Evolutionary conservation across 352 stramenopile genomes (phyloP), one percentile per base, ranked within the genome.

Genomic region (Phytophthora pini): DNA sequence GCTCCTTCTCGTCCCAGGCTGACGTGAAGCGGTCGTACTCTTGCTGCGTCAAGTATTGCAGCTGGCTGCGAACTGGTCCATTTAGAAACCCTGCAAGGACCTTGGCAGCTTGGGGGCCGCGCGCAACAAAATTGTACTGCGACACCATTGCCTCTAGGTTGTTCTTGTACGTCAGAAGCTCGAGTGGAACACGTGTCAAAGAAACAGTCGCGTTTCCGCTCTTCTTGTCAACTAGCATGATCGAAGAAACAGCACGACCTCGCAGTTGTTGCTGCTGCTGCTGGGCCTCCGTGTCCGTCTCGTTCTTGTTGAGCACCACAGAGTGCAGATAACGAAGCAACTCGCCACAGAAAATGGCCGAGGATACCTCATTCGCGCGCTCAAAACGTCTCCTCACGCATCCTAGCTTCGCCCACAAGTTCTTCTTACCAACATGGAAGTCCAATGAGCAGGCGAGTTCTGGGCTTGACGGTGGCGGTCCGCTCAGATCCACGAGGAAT

Each of bases 71-170:
- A 22, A 93, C 80, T 2, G 80, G 72, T 2, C 61, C 77, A 39
- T 86, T 75, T 39, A 89, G 81, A 61, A 93, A 90, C 1, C 74
- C 80, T 10, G 84, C 76, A 22, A 93, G 39, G 9, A 90, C 72
- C 20, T 66, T 77, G 3, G 78, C 64, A 27, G 73, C 65, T 13
- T 84, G 71, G 32, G 82, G 80, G 0, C 84, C 84, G 24, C 82
- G 82, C 11, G 84, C 76, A 12, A 93, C 65, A 36, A 93, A 93
- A 48, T 89, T 80, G 65, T 91, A 93, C 56, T 93, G 84, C 2
- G 84, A 93, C 11, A 90, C 68, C 77, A 93, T 84, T 9, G 84
- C 84, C 43, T 93, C 84, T 4, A 93, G 38, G 34, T 93, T 93
- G 59, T 74, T 89, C 61, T 91, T 90, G 72, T 93, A 93, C 5